Conservation (phyloP, 441 rosid species). For the Hura crepitans region DNA sequence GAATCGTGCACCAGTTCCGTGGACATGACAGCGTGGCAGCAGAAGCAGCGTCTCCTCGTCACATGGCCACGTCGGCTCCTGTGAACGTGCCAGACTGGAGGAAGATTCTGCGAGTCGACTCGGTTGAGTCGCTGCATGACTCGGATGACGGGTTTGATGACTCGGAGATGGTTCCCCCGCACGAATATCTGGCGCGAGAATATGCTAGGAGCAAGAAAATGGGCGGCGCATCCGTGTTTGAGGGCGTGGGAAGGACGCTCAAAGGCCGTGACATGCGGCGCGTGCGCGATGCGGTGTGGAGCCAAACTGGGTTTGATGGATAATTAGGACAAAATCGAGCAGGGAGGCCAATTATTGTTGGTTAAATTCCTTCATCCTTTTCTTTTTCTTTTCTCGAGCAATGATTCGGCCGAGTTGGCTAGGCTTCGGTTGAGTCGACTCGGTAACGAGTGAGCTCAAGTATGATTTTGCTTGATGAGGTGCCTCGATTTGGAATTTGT, state of each 20-base stretch:
- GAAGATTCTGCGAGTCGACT: constrained; percentile 68
- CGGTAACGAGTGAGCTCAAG: constrained; percentile 39
- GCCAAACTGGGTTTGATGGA: constrained; percentile 79
- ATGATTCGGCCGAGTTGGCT: constrained; percentile 42
- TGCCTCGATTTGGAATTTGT: constrained; percentile 10
- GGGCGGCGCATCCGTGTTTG: constrained; percentile 53
- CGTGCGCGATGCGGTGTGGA: constrained; percentile 80
- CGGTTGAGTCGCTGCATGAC: constrained; percentile 70
- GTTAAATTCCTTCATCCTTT: neutral
- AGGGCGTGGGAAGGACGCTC: constrained; percentile 74
- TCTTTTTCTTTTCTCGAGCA: constrained; percentile 17
- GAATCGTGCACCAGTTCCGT: constrained; percentile 69
- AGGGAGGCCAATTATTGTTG: neutral
- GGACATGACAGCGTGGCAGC: constrained; percentile 36
- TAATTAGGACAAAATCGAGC: constrained; percentile 14
- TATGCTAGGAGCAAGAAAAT: constrained; percentile 38
- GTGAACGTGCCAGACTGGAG: constrained; percentile 89
- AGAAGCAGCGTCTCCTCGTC: constrained; percentile 30
- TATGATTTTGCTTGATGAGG: constrained; percentile 14
- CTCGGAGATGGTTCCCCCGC: constrained; percentile 79
- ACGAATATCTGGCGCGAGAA: constrained; percentile 70
- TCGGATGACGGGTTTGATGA: constrained; percentile 54
- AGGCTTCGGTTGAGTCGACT: constrained; percentile 28
- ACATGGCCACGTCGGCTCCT: constrained; percentile 79
- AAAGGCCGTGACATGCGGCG: constrained; percentile 77